These are phyloP conservation scores for Coniosporium tulheliwenetii DNA, from an alignment of 2,329 filamentous ascomycete genomes.

Conservation along the genomic window DNA sequence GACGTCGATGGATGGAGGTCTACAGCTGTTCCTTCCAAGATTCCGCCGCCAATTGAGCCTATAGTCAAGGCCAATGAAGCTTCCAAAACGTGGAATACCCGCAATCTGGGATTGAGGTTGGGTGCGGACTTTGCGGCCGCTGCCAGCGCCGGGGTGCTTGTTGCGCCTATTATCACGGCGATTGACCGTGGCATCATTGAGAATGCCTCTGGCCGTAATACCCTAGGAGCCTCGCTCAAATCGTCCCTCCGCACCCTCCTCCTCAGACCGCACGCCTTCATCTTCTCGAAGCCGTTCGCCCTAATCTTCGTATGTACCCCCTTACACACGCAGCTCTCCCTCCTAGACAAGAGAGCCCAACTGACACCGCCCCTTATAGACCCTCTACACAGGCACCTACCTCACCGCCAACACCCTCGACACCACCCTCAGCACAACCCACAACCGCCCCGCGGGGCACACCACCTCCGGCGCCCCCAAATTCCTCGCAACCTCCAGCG, in stretches of 20 bases:
- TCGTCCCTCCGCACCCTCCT: conserved; percentile 42
- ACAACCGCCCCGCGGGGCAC: conserved; percentile 37
- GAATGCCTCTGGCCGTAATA: conserved; percentile 55
- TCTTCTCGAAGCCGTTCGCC: conserved; percentile 51
- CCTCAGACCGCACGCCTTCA: conserved; percentile 41
- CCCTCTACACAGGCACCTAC: conserved; percentile 78
- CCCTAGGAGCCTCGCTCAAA: conserved; percentile 43
- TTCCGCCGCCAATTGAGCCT: too few relatives aligned
- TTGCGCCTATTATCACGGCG: conserved; percentile 73
- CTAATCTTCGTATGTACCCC: conserved; percentile 37
- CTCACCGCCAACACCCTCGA: conserved; percentile 78
- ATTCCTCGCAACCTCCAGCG: conserved; percentile 63
- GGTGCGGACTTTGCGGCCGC: conserved; percentile 55
- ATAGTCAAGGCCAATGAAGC: neutral
- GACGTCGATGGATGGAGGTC: neutral
- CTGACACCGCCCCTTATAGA: conserved; percentile 9
- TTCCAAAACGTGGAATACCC: conserved; percentile 51
- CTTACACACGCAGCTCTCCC: neutral
- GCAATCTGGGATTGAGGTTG: conserved; percentile 51
- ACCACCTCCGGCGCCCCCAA: conserved; percentile 65
- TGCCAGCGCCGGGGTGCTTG: conserved; percentile 53
- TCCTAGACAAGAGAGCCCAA: neutral
- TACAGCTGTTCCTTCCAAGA: neutral
- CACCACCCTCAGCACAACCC: conserved; percentile 53
- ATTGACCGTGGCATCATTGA: conserved; percentile 78